Evolutionary conservation across 2,329 filamentous ascomycete species (phyloP), one percentile per base, ranked within the genome.

Genomic region (Phyllosticta ampelicida): DNA sequence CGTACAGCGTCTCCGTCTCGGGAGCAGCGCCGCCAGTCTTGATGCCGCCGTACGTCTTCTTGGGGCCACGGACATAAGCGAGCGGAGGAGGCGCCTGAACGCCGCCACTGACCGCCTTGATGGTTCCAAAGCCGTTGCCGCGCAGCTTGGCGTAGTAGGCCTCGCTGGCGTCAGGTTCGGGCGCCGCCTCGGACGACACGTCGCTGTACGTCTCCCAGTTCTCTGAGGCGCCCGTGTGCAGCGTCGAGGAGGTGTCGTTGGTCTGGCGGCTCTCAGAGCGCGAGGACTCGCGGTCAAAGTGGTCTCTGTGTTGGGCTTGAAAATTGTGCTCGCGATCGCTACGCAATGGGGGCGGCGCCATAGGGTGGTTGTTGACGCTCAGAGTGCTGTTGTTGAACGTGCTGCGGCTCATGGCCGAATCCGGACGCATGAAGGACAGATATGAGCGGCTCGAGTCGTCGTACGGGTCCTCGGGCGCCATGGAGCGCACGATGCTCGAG

Each of bases 151-250:
- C 86, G 67, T 89, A 89, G 71, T 95, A 95, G 9, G 83, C 80
- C 61, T 94, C 89, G 3, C 85, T 85, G 0, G 81, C 82, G 68
- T 96, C 90, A 21, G 65, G 66, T 62, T 74, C 72, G 16, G 51
- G 44, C 30, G 52, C 58, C 13, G 36, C 36, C 5, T 44, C 36
- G 13, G 36, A 44, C 1, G 53, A 59, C 86, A 61, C 84, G 70
- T 95, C 89, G 65, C 94, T 91, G 66, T 94, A 97, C 9, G 91
- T 96, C 73, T 97, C 92, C 92, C 92, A 97, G 71, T 97, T 97
- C 73, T 97, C 92, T 3, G 89, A 95, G 1, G 89, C 89, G 3
- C 48, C 80, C 1, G 87, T 89, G n/a, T 75, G 75, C 20, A 77
- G 74, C 18, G 64, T 71, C 18, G 70, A 71, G 1, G 89, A 91